Base-by-base conservation (phyloP, 441 rosid genomes). In the Brassica balearica region DNA sequence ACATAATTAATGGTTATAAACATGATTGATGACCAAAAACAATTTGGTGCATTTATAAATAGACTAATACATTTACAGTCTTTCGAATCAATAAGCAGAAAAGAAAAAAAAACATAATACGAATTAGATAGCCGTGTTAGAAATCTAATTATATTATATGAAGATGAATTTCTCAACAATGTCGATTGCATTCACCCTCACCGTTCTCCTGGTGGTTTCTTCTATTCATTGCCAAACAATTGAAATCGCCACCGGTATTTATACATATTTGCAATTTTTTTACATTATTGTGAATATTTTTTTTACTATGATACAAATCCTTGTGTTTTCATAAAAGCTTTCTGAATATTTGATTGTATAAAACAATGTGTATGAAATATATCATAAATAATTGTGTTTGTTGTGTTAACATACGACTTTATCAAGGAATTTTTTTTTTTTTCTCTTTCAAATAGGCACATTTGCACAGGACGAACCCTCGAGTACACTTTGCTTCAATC, bases 91-190 rank as follows among this genome's bases (percentile, higher is more conserved):
- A 17, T 55, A 55, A 55, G 9, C 10, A 55, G 8, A 17, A 17
- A 2, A 55, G 20, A 55, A 17, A 14, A 14, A 55, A 17, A 15
- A 17, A 17, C 60, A 55, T 6, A 55, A 55, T 10, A 53, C 2
- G 8, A 15, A 53, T 53, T 15, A 53, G 9, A 15, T 53, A 53
- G 4, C 23, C 23, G 60, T 55, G 23, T 15, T 55, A 17, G 11
- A 17, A 55, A 55, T 55, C 23, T 22, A 17, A 55, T 15, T 55
- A 17, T 55, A 55, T 15, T 55, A 17, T 17, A 55, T 61, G 58
- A 73, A 73, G 2, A 78, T 78, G 66, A 22, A 1, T 5, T 73
- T 32, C 19, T 79, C 20, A 38, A 53, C 64, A 15, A 17, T 53
- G 10, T 62, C 17, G 10, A 12, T 68, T 51, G 61, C 43, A 36